Conservation (phyloP, 2,329 filamentous ascomycete species). For the Fusarium nelsonii region DNA sequence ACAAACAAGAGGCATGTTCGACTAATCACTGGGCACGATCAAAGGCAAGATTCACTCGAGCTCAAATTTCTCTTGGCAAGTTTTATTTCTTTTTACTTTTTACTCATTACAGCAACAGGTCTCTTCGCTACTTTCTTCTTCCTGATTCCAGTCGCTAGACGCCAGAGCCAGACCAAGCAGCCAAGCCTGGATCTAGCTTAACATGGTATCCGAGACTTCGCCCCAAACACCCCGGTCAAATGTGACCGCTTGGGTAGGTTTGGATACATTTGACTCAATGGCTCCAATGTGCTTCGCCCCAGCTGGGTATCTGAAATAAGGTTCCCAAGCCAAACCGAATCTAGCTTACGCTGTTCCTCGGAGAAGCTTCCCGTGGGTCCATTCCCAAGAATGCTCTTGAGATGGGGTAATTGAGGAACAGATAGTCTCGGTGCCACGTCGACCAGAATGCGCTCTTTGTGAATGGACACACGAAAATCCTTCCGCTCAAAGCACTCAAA, state of each 20-base stretch:
- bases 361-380: slow-evolving; percentile 19
- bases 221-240: slow-evolving; percentile 13
- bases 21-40: neutral
- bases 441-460: neutral
- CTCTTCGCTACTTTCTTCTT: slow-evolving; percentile 3
- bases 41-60: neutral
- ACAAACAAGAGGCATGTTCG: neutral
- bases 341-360: slow-evolving; percentile 17
- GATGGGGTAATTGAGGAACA: slow-evolving; percentile 2
- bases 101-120: neutral
- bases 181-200: slow-evolving; percentile 22
- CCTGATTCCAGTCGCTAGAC: slow-evolving; percentile 1
- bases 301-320: slow-evolving; percentile 39
- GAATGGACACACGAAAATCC: neutral
- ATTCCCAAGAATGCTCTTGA: slow-evolving; percentile 18
- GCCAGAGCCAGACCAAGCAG: slow-evolving; percentile 7
- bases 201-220: slow-evolving; percentile 19
- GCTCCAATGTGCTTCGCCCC: slow-evolving; percentile 30
- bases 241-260: slow-evolving; percentile 9
- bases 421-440: slow-evolving; percentile 2
- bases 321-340: slow-evolving; percentile 41
- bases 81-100: neutral
- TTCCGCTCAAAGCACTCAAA: slow-evolving; percentile 5
- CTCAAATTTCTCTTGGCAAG: neutral
- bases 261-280: neutral